Evolutionary conservation across 441 rosid genomes (phyloP).

Genomic region (Isatis lusitanica): DNA sequence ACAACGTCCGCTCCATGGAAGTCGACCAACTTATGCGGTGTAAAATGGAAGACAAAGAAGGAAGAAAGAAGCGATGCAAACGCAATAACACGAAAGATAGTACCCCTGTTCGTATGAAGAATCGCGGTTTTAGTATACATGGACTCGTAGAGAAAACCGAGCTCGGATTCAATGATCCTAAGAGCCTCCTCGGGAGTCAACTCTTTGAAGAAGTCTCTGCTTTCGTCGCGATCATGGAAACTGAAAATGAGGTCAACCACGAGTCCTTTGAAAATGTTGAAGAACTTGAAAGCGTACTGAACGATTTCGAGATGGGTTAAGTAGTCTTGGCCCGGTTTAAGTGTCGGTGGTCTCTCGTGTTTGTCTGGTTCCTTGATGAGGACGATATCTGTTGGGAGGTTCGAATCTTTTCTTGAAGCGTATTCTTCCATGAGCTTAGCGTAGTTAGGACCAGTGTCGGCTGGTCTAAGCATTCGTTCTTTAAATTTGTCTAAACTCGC

Average conservation of each 20-base stretch:
- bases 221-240: constrained; percentile 39
- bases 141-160: constrained; percentile 54
- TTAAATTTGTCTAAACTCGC: constrained; percentile 57
- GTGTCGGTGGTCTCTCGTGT: constrained; percentile 12
- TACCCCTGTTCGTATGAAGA: constrained; percentile 32
- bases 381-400: constrained; percentile 39
- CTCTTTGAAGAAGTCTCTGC: constrained; percentile 42
- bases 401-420: constrained; percentile 35
- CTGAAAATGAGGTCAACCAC: constrained; percentile 47
- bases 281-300: constrained; percentile 39
- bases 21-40: neutral
- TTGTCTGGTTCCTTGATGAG: constrained; percentile 40
- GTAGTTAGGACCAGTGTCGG: constrained; percentile 54
- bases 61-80: constrained; percentile 35
- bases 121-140: constrained; percentile 48
- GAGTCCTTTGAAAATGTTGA: constrained; percentile 45
- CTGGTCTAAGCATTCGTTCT: constrained; percentile 41
- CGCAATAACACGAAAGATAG: constrained; percentile 34
- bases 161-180: constrained; percentile 52
- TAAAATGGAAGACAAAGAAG: constrained; percentile 35
- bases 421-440: constrained; percentile 58
- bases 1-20: constrained; percentile 36
- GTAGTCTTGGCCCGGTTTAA: neutral
- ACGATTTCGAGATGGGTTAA: constrained; percentile 37
- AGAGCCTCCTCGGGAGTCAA: constrained; percentile 39